phyloP scores from a whole-genome alignment of 768 basidiomycete genomes.

The Tricholoma bakamatsutake region DNA sequence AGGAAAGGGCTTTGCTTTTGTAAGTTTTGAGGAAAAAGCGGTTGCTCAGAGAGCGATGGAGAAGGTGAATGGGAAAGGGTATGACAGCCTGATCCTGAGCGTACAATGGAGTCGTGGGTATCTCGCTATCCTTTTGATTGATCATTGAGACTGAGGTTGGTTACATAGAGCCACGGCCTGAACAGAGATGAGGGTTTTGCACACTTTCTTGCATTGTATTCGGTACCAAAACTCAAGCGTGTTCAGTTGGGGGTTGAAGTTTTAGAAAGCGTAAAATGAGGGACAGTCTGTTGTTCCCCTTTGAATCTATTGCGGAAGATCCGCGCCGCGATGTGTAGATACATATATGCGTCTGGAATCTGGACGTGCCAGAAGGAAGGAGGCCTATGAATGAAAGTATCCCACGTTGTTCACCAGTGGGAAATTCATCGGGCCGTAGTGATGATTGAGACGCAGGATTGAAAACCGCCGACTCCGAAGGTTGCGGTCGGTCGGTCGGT shows the following conservation, averaged over 20 bases:
- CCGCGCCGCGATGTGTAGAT: too few relatives aligned
- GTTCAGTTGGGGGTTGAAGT: background rate
- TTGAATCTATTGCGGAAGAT: background rate
- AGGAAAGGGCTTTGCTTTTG: slow-evolving; percentile 96
- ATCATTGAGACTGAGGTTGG: background rate
- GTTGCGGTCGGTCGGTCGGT: background rate
- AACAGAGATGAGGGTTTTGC: slow-evolving; percentile 21
- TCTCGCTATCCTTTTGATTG: background rate
- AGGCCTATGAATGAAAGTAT: too few relatives aligned
- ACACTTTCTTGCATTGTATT: background rate
- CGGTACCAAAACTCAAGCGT: background rate
- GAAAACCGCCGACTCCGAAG: background rate
- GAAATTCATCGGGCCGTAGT: too few relatives aligned
- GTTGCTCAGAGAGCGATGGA: slow-evolving; percentile 85
- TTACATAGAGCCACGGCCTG: slow-evolving; percentile 29
- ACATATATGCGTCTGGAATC: too few relatives aligned
- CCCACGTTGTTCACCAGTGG: too few relatives aligned
- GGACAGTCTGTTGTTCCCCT: background rate
- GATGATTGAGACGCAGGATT: too few relatives aligned
- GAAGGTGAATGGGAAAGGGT: slow-evolving; percentile 87
- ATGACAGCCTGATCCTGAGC: slow-evolving; percentile 82
- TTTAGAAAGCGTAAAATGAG: background rate
- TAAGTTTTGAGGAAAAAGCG: slow-evolving; percentile 83
- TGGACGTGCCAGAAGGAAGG: too few relatives aligned
- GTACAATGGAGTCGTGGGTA: slow-evolving; percentile 59